Conservation (phyloP, 2,329 filamentous ascomycete genomes). For the Aspergillus sp. region DNA sequence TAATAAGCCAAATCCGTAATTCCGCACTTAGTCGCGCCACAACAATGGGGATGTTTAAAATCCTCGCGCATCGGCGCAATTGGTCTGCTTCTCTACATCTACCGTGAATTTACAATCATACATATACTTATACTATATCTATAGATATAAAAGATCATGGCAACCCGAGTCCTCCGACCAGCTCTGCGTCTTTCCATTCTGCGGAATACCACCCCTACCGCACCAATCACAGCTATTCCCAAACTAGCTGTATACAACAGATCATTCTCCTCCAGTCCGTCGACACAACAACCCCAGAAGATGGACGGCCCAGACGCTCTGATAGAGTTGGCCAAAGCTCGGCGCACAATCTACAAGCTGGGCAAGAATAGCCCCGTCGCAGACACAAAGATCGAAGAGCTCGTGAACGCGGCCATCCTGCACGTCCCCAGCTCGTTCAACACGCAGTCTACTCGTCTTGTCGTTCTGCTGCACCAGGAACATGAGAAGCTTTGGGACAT, state of each 20-base stretch:
- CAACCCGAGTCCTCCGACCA: too few relatives aligned
- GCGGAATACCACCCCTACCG: background rate
- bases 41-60: background rate
- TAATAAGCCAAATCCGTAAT: background rate
- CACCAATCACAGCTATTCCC: too few relatives aligned
- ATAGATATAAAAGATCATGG: too few relatives aligned
- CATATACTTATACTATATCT: too few relatives aligned
- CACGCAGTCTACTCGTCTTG: slow-evolving; percentile 74
- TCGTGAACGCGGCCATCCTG: slow-evolving; percentile 52
- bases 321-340: slow-evolving; percentile 30
- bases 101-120: too few relatives aligned
- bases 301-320: slow-evolving; percentile 18
- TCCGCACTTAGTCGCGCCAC: background rate
- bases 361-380: slow-evolving; percentile 32
- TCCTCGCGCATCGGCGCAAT: too few relatives aligned
- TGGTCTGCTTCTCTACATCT: too few relatives aligned
- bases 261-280: background rate
- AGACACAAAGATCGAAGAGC: slow-evolving; percentile 35
- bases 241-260: background rate
- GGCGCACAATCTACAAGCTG: slow-evolving; percentile 37
- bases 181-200: background rate
- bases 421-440: slow-evolving; percentile 83
- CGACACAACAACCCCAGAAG: slow-evolving; percentile 2
- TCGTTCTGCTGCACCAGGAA: slow-evolving; percentile 76
- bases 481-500: slow-evolving; percentile 88